Conservation (phyloP, 768 basidiomycete species). For the Mycena amicta region DNA sequence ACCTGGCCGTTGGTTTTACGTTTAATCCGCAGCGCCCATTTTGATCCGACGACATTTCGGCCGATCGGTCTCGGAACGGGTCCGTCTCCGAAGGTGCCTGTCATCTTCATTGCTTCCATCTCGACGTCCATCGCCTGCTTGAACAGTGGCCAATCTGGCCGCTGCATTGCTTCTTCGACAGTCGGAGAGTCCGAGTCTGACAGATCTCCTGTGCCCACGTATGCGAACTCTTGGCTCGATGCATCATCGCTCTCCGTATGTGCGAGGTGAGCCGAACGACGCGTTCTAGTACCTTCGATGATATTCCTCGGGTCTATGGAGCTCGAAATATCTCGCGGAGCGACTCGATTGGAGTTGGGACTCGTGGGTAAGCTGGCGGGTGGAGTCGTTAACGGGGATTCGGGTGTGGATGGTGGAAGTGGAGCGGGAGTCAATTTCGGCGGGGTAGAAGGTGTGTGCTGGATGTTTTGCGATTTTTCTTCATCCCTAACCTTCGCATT, state of each 20-base stretch:
- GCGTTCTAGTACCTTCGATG: constrained; percentile 6
- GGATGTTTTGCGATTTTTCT: not conserved
- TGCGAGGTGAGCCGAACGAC: not conserved
- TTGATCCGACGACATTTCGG: constrained; percentile 24
- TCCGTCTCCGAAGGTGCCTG: too few relatives aligned
- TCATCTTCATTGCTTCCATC: constrained; percentile 5
- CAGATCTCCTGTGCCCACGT: not conserved
- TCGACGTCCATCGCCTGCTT: constrained; percentile 1
- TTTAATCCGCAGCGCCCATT: constrained; percentile 37
- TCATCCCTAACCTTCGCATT: too few relatives aligned
- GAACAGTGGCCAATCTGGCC: constrained; percentile 5
- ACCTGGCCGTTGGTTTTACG: constrained; percentile 35
- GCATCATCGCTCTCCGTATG: not conserved
- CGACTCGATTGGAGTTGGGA: not conserved
- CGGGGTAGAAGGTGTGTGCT: constrained; percentile 3
- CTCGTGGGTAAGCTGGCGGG: not conserved
- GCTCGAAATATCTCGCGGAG: constrained; percentile 3
- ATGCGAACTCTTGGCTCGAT: not conserved
- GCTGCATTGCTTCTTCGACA: constrained; percentile 4
- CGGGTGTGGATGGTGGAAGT: not conserved
- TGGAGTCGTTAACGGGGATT: not conserved
- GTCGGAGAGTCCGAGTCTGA: not conserved
- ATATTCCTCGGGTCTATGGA: constrained; percentile 10
- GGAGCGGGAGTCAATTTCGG: not conserved
- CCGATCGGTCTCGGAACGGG: constrained; percentile 21